Conservation (phyloP, 768 basidiomycete genomes). For the Pleurotus citrinopileatus region DNA sequence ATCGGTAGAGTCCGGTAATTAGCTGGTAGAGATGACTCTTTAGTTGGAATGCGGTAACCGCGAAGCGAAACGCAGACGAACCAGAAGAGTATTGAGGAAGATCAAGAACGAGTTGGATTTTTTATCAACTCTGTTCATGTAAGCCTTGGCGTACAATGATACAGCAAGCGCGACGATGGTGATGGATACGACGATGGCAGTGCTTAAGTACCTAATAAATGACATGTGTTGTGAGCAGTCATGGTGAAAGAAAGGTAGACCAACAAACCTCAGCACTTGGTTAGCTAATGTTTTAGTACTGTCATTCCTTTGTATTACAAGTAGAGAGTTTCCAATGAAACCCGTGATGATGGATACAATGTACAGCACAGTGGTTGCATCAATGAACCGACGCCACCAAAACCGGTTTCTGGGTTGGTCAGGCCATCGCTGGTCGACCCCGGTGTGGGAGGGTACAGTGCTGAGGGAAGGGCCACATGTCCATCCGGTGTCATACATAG, state of each 20-base stretch:
- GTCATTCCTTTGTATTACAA: constrained; percentile 16
- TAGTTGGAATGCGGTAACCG: background rate
- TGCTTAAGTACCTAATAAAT: constrained; percentile 25
- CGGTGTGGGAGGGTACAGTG: constrained; percentile 10
- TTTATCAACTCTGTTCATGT: constrained; percentile 20
- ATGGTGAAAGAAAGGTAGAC: background rate
- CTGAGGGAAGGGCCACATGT: constrained; percentile 2
- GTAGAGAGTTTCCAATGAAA: constrained; percentile 20
- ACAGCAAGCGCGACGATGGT: constrained; percentile 16
- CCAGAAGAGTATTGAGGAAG: constrained; percentile 20
- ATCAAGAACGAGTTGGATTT: constrained; percentile 18
- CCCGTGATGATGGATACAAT: constrained; percentile 20
- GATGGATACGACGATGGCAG: constrained; percentile 22
- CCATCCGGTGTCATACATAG: constrained; percentile 5
- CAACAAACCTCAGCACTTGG: constrained; percentile 19
- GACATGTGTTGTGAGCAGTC: background rate
- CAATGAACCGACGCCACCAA: constrained; percentile 27
- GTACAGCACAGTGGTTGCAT: constrained; percentile 17
- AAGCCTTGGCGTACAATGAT: constrained; percentile 18
- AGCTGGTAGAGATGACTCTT: constrained; percentile 11
- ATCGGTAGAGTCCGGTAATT: constrained; percentile 28
- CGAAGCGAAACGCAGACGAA: constrained; percentile 8
- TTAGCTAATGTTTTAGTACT: constrained; percentile 14
- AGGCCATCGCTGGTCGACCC: constrained; percentile 1
- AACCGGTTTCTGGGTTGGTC: constrained; percentile 26